Evolutionary conservation across 2,329 filamentous ascomycete species (phyloP).

Genomic region (Arthrobotrys pseudoclavata): DNA sequence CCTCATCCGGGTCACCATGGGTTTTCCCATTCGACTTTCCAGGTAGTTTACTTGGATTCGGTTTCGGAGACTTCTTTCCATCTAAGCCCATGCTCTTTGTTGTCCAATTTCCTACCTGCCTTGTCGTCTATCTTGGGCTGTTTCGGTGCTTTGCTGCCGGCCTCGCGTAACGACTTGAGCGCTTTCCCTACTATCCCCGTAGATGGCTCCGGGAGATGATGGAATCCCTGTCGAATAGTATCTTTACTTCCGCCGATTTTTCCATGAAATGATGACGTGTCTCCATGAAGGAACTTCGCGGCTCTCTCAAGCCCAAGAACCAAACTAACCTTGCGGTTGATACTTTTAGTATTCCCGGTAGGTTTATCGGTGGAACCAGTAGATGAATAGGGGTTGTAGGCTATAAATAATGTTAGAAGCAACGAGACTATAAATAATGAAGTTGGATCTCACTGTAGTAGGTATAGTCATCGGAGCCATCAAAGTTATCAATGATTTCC

Average conservation of each 20-base stretch:
- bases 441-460: slow-evolving; percentile 7
- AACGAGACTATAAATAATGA: not conserved
- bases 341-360: not conserved
- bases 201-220: not conserved
- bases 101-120: not conserved
- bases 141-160: not conserved
- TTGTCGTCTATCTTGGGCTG: not conserved
- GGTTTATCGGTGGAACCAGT: not conserved
- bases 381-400: slow-evolving; percentile 22
- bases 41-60: not conserved
- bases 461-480: slow-evolving; percentile 14
- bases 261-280: not conserved
- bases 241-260: not conserved
- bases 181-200: not conserved
- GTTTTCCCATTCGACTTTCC: slow-evolving; percentile 9
- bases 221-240: not conserved
- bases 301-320: not conserved
- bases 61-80: slow-evolving; percentile 8
- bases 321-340: not conserved
- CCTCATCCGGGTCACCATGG: not conserved
- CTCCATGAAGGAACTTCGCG: not conserved
- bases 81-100: not conserved
- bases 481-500: slow-evolving; percentile 44
- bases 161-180: not conserved
- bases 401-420: slow-evolving; percentile 15